Evolutionary conservation across 192 early-diverging fungal species (phyloP), one percentile per base, ranked within the genome.

Genomic region (Coemansia sp.): DNA sequence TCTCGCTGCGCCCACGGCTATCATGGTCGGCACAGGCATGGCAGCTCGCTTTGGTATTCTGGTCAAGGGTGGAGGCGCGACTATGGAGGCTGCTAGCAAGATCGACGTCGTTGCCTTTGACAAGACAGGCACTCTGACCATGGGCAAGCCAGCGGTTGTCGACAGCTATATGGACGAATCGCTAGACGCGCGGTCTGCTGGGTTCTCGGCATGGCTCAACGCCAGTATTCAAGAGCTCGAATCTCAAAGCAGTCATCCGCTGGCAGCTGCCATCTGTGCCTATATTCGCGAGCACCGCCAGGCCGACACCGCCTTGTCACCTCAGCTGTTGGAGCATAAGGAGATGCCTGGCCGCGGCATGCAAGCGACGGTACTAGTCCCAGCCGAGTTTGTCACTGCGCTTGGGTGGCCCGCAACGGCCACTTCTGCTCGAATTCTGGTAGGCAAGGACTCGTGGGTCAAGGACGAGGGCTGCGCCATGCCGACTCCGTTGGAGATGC

Each of bases 1-100:
- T 30, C 86, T 99, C 23, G 92, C 95, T 14, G 95, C 95, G 0
- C 97, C 97, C 16, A 99, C 97, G 0, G 97, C 96, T n/a, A 93
- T 98, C 32, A 98, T 99, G 96, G 97, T 97, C 4, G 97, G 96
- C 19, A 97, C 96, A 0, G 97, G 97, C 5, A 86, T 98, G 40
- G 96, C 93, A 8, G 97, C 97, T 3, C 86, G 93, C 39, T 85
- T 93, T 44, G 97, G 97, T 0, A 94, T 99, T 50, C 78, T 99
- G 53, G 95, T 99, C 76, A 99, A 99, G 85, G 93, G 95, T 37
- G 80, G 80, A 37, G 97, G 95, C 6, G 89, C 75, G n/a, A 89
- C 94, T 10, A 82, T 99, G 64, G 94, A 96, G 73, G 86, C 84
- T 6, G 93, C 93, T 10, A 89, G 91, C 73, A 86, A 85, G 52